Evolutionary conservation across 192 early-diverging fungal genomes (phyloP).

Genomic region (Entomortierella chlamydospora): DNA sequence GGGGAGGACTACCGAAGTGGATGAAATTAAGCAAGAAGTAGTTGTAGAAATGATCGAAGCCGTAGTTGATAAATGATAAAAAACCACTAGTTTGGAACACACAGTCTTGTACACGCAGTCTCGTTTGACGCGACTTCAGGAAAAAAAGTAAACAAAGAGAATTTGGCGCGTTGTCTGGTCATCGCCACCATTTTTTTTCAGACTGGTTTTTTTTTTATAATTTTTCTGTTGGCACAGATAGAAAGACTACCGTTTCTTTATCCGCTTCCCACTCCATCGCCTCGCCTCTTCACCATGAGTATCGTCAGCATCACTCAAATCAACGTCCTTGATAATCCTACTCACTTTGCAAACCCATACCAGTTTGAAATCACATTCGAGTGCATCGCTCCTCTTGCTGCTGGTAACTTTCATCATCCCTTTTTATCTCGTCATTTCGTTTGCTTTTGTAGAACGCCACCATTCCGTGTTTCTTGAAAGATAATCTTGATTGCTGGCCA

Average conservation of each 20-base stretch:
- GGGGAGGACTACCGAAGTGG: conserved; percentile 46
- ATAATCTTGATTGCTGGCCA: too few species aligned
- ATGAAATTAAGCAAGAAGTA: conserved; percentile 54
- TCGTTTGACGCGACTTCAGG: neutral
- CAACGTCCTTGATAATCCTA: conserved; percentile 88
- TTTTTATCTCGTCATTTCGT: neutral
- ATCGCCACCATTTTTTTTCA: conserved; percentile 24
- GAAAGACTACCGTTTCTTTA: neutral
- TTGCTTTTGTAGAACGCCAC: too few species aligned
- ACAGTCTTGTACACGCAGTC: neutral
- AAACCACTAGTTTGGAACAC: too few species aligned
- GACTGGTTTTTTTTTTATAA: conserved; percentile 5
- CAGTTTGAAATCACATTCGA: conserved; percentile 98
- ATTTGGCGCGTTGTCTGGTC: neutral
- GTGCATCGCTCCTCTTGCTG: conserved; percentile 85
- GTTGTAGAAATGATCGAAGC: neutral
- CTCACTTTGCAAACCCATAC: conserved; percentile 83
- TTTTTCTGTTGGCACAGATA: neutral
- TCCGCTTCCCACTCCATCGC: too few species aligned
- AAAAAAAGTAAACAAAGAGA: neutral
- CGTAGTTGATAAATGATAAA: too few species aligned
- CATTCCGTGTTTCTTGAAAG: too few species aligned
- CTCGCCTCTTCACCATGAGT: conserved; percentile 68
- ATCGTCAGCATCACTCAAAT: conserved; percentile 86
- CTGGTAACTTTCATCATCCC: conserved; percentile 70